Base-by-base conservation (phyloP, 345 rosid species). In the Erodium maritimum region DNA sequence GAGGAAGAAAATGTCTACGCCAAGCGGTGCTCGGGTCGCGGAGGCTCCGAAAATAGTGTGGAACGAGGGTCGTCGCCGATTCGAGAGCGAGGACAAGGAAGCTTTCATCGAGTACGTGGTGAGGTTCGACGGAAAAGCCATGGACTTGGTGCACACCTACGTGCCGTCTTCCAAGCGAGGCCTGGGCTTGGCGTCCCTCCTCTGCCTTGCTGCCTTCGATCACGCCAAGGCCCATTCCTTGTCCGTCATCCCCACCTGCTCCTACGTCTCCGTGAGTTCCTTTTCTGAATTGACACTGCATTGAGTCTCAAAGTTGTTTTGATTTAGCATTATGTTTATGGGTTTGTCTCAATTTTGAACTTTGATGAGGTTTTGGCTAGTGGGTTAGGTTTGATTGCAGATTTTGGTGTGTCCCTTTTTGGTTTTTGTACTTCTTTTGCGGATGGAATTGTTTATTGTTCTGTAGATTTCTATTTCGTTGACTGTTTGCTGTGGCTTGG, bases 51-150 rank as follows among this genome's bases (percentile, higher is more conserved):
- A 71, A 71, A 88, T 88, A 23, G 71, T 73, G 60, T 80, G 85
- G 90, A 91, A 82, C 69, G 64, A 79, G 61, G 67, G 60, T 21
- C 61, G 65, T 19, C 59, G 65, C 19, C 67, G 82, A 55, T 91
- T 91, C 81, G 93, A 91, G 75, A 84, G 88, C n/a, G 90, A 91
- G 64, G 98, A 91, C 78, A 79, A 76, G 72, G 73, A 74, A 63
- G 93, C 96, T 0, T 86, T 76, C 80, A 21, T 84, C 17, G 83
- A 88, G 42, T 88, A 86, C 80, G 84, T 67, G 58, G 9, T 80
- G 46, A 76, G 84, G 60, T 60, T 68, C 59, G 74, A 76, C 5
- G 85, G 84, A 2, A 64, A 73, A 70, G 86, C 69, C 59, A 88
- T 88, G 87, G 96, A 88, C 61, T 69, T 91, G 24, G 57, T 76